A percentile compares a stretch with the other conserved stretches of the same genome.
These are phyloP conservation scores for Phytophthora ramorum DNA, from an alignment of 352 stramenopile species.

Conservation along the genomic window DNA sequence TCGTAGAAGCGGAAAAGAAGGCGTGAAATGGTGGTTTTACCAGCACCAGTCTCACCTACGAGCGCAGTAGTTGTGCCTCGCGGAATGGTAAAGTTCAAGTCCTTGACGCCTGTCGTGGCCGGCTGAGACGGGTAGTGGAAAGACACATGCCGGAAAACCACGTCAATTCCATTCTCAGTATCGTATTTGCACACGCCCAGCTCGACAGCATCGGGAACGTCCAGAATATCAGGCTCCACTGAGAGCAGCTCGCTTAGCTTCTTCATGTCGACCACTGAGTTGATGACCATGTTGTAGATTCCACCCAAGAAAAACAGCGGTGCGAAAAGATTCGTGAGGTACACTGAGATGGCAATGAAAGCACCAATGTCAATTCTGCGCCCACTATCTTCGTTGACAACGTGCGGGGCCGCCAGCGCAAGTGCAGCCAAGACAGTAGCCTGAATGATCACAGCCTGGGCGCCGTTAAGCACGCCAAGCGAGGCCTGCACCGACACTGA, in stretches of 20 bases:
- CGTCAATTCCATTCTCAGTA: constrained; percentile 78
- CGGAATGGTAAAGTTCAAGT: constrained; percentile 84
- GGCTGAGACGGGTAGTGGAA: constrained; percentile 95
- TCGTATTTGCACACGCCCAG: constrained; percentile 84
- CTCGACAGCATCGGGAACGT: constrained; percentile 85
- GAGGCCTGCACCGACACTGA: constrained; percentile 94
- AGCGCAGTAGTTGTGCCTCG: constrained; percentile 95
- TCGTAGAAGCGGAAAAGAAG: constrained; percentile 98
- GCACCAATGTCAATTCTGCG: constrained; percentile 92
- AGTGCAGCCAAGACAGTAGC: constrained; percentile 69
- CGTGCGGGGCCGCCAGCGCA: constrained; percentile 70
- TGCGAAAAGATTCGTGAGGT: constrained; percentile 96
- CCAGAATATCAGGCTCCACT: constrained; percentile 94
- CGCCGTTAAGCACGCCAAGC: constrained; percentile 95
- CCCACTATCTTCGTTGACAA: constrained; percentile 73
- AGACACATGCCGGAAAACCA: constrained; percentile 94
- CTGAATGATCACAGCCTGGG: constrained; percentile 91
- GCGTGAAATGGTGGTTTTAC: constrained; percentile 96
- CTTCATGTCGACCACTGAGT: constrained; percentile 96
- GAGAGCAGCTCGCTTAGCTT: constrained; percentile 97
- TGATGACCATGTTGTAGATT: constrained; percentile 91
- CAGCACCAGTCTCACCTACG: constrained; percentile 94
- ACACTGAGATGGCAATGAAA: constrained; percentile 97
- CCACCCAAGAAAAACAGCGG: constrained; percentile 97
- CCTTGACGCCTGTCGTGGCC: constrained; percentile 90